Evolutionary conservation across 2,329 filamentous ascomycete species (phyloP), one percentile per base, ranked within the genome.

Genomic region (Exophiala mesophila): DNA sequence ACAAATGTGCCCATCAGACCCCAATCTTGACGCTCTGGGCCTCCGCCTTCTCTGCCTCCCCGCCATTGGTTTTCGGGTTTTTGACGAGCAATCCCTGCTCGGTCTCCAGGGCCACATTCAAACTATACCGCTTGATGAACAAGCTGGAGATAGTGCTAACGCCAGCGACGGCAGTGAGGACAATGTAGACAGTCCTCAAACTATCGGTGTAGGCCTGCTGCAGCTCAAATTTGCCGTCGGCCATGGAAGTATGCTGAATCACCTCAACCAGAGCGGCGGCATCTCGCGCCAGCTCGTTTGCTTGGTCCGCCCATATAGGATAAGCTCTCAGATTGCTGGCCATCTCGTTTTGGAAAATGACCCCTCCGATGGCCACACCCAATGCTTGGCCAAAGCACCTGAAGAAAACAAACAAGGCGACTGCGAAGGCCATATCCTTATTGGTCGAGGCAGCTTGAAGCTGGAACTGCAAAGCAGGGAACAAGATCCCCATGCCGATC

Each of bases 261-360:
- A 80, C 63, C 45, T 74, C 66, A 0, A 82, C 76, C 9, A 83
- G 64, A 0, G 71, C 72, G 0, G 77, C 76, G 0, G 78, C 76
- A 57, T 83, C 76, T 39, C 69, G 67, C 8, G 74, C 73, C 56
- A 77, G 77, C 35, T 67, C 64, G 2, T 50, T 58, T 0, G 75
- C 74, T 42, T 67, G 60, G 5, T 61, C 59, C 1, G 71, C 72
- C 37, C 79, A 69, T 16, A 63, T 60, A 0, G 73, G 65, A 33
- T 71, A 71, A 2, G 59, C 65, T 10, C 66, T 51, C 32, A 83
- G 60, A 47, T 76, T 72, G 32, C 61, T 62, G 40, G 64, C 66
- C 63, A 82, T 75, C 20, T 53, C 69, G 51, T 85, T 86, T 60
- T 86, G 80, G 63, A 86, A 85, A 39, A 83, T 72, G 21, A 82